Evolutionary conservation across 129 eudicot species (phyloP), one percentile per base, ranked within the genome.

Genomic region (Helichrysum umbraculigerum): DNA sequence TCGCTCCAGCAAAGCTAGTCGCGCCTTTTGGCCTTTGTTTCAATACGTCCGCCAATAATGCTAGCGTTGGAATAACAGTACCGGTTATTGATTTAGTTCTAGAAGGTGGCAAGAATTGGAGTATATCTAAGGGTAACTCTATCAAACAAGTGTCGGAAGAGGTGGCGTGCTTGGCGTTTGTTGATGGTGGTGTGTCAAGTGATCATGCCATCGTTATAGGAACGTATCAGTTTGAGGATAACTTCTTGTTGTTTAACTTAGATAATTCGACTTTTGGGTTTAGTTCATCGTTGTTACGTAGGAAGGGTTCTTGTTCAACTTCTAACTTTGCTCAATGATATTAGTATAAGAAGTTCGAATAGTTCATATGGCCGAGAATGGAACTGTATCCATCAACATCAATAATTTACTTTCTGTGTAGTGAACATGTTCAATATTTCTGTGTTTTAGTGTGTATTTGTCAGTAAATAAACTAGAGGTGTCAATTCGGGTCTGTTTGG

Each of bases 181-280:
- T 72, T 20, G 76, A 72, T 5, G 66, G 51, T 33, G 76, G 76
- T 72, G 3, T 21, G 6, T 19, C 52, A 5, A 72, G 76, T 72
- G 65, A 72, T 33, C 65, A 72, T 19, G 33, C 66, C 0, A 72
- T 72, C 19, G 76, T 72, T 30, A 4, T 72, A 1, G 76, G 76
- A 5, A 19, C 76, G 19, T 19, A 17, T 72, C 76, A 72, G 65
- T n/a, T 72, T 33, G 76, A 72, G 52, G 66, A 72, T 72, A 72
- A 54, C 51, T 72, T 72, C 21, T 2, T 72, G 66, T 4, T 56
- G 76, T 72, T 72, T 56, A n/a, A 72, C 56, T 33, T 56, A 16
- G 66, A 71, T 34, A 71, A 54, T n/a, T 54, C 20, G 50, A 71
- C 20, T 33, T 56, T 71, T 5, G 76, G 76, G 76, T 71, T 71